Base-by-base conservation (phyloP, 2,329 filamentous ascomycete species). In the Tolypocladium ophioglossoides region DNA sequence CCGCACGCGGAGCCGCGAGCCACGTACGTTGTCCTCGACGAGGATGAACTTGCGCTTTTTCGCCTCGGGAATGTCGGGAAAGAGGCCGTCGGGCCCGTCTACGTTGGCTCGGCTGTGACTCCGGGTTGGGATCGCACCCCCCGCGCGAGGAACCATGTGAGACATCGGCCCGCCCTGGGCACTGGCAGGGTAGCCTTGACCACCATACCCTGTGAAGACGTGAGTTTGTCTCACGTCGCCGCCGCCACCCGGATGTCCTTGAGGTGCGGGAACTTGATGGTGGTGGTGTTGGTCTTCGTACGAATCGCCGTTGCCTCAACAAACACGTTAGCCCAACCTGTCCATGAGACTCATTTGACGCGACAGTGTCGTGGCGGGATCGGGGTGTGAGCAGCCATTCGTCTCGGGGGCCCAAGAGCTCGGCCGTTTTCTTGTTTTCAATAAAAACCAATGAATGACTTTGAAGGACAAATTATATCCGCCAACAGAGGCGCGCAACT, bases 1-100 rank as follows among this genome's bases (percentile, higher is more conserved):
- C 57, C 91, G 87, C 48, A 97, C 91, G 18, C 92, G 85, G 2
- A 96, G 85, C 44, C 91, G 83, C 51, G 83, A 86, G 52, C 86
- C 87, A 38, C 89, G 86, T 58, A 91, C 87, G 52, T 83, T 85
- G 68, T 97, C 92, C 61, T 96, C 91, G 32, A 97, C 91, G 11
- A 97, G 82, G 62, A 97, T 96, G 70, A 97, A 97, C 71, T 96
- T 97, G 67, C 92, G 87, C 65, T 90, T 89, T 74, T 95, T 96
- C 52, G 86, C 85, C 64, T 94, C 90, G 1, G 91, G 91, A 52
- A 96, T 80, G 60, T 94, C 87, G 50, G 90, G 89, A 69, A 96
- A 96, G 47, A 96, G 81, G 50, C 84, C 83, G 18, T 84, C 80
- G 52, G 86, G 74, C 57, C 82, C 79, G 63, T 85, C 77, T 57